Evolutionary conservation across 202 grass and related monocot species (phyloP).

Genomic region (Panicum hallii): DNA sequence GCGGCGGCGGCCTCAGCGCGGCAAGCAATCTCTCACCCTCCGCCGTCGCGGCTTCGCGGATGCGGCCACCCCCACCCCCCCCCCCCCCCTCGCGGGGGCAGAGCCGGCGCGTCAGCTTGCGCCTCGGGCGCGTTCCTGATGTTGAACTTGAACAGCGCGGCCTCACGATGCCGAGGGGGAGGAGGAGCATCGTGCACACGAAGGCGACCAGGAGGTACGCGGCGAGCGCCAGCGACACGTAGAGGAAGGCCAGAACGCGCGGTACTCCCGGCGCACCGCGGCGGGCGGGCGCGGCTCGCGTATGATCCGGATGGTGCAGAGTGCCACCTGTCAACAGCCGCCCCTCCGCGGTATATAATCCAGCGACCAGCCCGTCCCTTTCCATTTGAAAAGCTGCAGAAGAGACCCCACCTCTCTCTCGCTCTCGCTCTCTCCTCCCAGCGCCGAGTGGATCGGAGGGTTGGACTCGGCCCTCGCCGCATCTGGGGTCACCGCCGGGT

Average conservation of each 20-base stretch:
- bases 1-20: slow-evolving; percentile 37
- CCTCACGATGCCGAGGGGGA: slow-evolving; percentile 52
- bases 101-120: background rate
- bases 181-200: slow-evolving; percentile 52
- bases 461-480: too few species aligned
- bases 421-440: too few species aligned
- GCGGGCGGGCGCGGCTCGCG: background rate
- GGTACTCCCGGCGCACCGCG: slow-evolving; percentile 42
- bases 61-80: background rate
- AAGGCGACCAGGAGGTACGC: slow-evolving; percentile 59
- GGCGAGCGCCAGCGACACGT: slow-evolving; percentile 63
- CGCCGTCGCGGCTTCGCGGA: background rate
- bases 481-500: too few species aligned
- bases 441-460: too few species aligned
- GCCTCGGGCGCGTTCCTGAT: background rate
- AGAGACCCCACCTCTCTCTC: too few species aligned
- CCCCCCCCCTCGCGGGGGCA: too few species aligned
- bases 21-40: background rate
- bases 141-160: background rate
- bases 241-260: slow-evolving; percentile 68
- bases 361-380: too few species aligned
- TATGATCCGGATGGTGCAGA: slow-evolving; percentile 66
- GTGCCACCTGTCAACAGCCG: too few species aligned
- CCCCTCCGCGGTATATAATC: too few species aligned
- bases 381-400: too few species aligned